A percentile compares a stretch with the other conserved stretches of the same genome.
Conservation (phyloP, 495 filamentous ascomycete genomes). For the Glutinoglossum americanum region DNA sequence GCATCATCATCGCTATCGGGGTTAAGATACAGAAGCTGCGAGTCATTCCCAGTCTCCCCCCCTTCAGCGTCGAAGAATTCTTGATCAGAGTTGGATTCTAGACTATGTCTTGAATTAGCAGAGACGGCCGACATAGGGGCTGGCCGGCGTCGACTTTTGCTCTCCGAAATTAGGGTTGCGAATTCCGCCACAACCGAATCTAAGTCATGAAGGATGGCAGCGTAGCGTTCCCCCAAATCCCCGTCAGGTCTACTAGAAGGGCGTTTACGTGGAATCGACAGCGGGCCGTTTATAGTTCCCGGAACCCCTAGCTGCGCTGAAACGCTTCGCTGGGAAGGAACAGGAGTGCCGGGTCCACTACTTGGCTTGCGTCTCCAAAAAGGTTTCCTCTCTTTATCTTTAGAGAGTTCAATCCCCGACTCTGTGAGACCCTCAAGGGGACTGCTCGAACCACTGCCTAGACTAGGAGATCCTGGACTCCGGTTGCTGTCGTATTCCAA, state of each 20-base stretch:
- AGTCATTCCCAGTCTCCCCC: constrained; percentile 29
- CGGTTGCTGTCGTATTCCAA: constrained; percentile 58
- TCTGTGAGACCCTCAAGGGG: constrained; percentile 5
- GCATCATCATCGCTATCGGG: constrained; percentile 27
- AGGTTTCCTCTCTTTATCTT: constrained; percentile 25
- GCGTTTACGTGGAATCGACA: neutral
- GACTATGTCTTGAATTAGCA: constrained; percentile 36
- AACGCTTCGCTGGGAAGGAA: constrained; percentile 23
- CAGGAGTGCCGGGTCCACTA: constrained; percentile 18
- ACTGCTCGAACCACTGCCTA: constrained; percentile 21
- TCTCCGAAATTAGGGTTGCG: constrained; percentile 47
- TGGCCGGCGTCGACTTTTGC: constrained; percentile 52
- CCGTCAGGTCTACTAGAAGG: constrained; percentile 16
- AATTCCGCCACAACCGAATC: constrained; percentile 70
- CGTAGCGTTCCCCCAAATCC: constrained; percentile 55
- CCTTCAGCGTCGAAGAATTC: constrained; percentile 91
- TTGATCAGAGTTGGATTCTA: constrained; percentile 60
- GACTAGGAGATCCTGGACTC: constrained; percentile 13
- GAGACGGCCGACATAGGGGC: constrained; percentile 18
- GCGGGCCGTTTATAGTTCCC: neutral
- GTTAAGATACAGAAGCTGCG: constrained; percentile 54
- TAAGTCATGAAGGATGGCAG: constrained; percentile 59
- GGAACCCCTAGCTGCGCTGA: constrained; percentile 36
- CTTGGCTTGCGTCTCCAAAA: constrained; percentile 90
- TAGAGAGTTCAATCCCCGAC: constrained; percentile 21